Evolutionary conservation across 1,139 yeast species (phyloP).

Genomic region (Blastobotrys serpentis): DNA sequence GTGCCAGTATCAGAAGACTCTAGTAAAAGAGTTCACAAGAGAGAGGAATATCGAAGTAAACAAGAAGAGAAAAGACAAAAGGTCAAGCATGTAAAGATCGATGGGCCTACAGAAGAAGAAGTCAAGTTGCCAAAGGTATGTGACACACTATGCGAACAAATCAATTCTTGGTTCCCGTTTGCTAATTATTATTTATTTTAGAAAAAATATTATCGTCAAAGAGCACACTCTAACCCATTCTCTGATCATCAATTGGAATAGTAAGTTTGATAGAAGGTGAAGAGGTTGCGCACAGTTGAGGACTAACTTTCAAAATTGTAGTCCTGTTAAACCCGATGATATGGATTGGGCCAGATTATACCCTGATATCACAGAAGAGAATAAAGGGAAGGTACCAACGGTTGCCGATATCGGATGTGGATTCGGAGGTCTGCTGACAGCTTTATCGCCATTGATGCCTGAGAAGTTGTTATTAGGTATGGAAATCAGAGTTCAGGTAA

Average conservation of each 20-base stretch:
- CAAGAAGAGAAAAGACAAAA: slow-evolving; percentile 41
- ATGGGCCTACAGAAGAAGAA: slow-evolving; percentile 25
- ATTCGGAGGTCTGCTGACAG: slow-evolving; percentile 86
- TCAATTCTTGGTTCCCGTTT: no score
- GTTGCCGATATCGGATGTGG: slow-evolving; percentile 99
- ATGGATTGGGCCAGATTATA: slow-evolving; percentile 87
- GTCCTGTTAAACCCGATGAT: slow-evolving; percentile 68
- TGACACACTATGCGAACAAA: no score
- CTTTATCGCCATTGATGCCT: slow-evolving; percentile 75
- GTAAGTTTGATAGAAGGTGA: slow-evolving; percentile 23
- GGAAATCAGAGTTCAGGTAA: slow-evolving; percentile 97
- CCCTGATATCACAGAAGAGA: slow-evolving; percentile 44
- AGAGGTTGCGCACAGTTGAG: background rate
- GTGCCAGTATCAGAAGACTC: slow-evolving; percentile 6
- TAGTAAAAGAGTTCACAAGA: slow-evolving; percentile 28
- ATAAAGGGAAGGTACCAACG: slow-evolving; percentile 56
- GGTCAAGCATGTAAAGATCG: slow-evolving; percentile 37
- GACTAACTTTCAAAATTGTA: slow-evolving; percentile 15
- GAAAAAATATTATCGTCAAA: slow-evolving; percentile 87
- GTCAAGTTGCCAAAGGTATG: slow-evolving; percentile 53
- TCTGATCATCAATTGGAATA: slow-evolving; percentile 92
- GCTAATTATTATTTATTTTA: slow-evolving; percentile 75
- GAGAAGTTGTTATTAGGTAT: slow-evolving; percentile 77
- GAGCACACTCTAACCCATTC: slow-evolving; percentile 98
- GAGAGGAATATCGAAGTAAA: slow-evolving; percentile 42